A percentile compares a stretch with the other conserved stretches of the same genome.
These are phyloP conservation scores for Zygosaccharomyces sapae DNA, from an alignment of 1,139 yeast species.

Conservation along the genomic window DNA sequence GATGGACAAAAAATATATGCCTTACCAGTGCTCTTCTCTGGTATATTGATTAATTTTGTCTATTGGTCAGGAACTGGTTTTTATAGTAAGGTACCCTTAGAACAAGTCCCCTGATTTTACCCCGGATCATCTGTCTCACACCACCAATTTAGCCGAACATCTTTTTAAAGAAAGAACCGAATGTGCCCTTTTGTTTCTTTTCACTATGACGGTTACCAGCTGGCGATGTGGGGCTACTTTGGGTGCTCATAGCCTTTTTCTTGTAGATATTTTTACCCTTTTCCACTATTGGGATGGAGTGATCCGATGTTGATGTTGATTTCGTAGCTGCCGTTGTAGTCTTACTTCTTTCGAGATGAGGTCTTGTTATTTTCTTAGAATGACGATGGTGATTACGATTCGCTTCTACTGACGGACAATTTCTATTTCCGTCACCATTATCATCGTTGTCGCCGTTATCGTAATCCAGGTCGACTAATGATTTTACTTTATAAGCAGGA, in stretches of 20 bases:
- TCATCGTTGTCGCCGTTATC: constrained; percentile 19
- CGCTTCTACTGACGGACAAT: too few species aligned
- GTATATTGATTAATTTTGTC: too few species aligned
- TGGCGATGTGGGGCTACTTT: constrained; percentile 2
- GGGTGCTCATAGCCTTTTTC: constrained; percentile 6
- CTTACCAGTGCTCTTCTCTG: too few species aligned
- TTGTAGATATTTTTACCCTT: constrained; percentile 4
- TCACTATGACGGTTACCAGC: constrained; percentile 10
- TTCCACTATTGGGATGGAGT: neutral
- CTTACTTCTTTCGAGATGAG: constrained; percentile 6
- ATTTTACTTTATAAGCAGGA: constrained; percentile 37
- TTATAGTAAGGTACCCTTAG: neutral
- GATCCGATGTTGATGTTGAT: constrained; percentile 8
- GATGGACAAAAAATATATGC: neutral
- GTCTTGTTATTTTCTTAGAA: neutral
- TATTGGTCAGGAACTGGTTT: neutral
- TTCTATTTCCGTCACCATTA: constrained; percentile 1
- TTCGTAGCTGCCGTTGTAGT: constrained; percentile 6
- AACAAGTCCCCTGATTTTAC: neutral
- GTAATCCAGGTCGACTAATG: constrained; percentile 26
- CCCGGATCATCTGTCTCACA: neutral
- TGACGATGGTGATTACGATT: neutral
- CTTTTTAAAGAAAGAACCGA: constrained; percentile 26
- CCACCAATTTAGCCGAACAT: constrained; percentile 16
- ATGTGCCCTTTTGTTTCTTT: constrained; percentile 11